Evolutionary conservation across 169 alveolate species (phyloP), one percentile per base, ranked within the genome.

Genomic region (Theileria orientalis): DNA sequence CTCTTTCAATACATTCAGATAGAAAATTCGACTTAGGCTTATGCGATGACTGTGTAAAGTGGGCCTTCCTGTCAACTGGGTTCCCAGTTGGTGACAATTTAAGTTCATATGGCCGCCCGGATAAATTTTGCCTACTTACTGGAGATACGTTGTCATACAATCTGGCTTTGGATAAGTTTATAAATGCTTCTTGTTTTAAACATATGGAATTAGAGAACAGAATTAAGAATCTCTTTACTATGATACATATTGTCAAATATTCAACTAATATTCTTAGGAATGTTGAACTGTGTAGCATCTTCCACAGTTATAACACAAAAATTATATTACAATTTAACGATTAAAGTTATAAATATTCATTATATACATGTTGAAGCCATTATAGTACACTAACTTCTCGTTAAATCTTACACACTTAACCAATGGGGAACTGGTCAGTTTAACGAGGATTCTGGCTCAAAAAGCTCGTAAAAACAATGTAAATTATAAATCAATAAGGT

Each of bases 1-100:
- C 74, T 1, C 87, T 63, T 13, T 70, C 72, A 6, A 79, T 44
- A 3, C 75, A 74, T 29, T 69, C 77, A n/a, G 71, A 30, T 16
- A 79, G 66, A 41, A 69, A 70, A 2, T 35, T 64, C 2, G 83
- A 70, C 40, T 7, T 3, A 9, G 61, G 73, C 21, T 13, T n/a
- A 23, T 62, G 71, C 2, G 8, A 14, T 29, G 19, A 8, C 30
- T 40, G 25, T 2, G 52, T 32, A 62, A 62, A 62, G n/a, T 32
- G 27, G 19, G 52, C 8, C 32, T 62, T 27, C 71, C 56, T 62
- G 63, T 27, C 37, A 16, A 23, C 42, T 8, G 37, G 63, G 35
- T 40, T 41, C 9, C 19, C 71, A 16, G 9, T 1, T 30, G 71
- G 19, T 1, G 71, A 62, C 27, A 62, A 40, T 6, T 2, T n/a